Evolutionary conservation across 2,329 filamentous ascomycete genomes (phyloP).

Genomic region (Pyricularia grisea): DNA sequence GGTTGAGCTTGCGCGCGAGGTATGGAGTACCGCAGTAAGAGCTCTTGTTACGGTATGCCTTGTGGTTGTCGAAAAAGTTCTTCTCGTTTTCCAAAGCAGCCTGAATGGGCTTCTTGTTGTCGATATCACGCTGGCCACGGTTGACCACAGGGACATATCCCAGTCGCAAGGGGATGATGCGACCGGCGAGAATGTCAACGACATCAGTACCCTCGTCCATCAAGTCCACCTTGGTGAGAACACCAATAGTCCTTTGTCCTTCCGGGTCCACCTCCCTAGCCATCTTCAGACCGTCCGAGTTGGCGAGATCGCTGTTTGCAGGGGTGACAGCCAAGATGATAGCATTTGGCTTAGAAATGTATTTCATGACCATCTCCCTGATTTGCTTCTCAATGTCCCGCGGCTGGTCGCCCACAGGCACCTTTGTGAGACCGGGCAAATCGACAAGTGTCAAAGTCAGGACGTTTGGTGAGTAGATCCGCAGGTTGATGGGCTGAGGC

Average conservation of each 20-base stretch:
- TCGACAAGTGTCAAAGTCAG: slow-evolving; percentile 94
- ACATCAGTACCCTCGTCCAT: slow-evolving; percentile 99
- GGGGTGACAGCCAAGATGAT: slow-evolving; percentile 95
- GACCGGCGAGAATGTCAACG: slow-evolving; percentile 90
- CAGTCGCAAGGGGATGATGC: slow-evolving; percentile 88
- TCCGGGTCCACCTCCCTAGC: slow-evolving; percentile 94
- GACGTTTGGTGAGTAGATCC: slow-evolving; percentile 95
- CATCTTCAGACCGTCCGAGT: slow-evolving; percentile 94
- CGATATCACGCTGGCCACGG: slow-evolving; percentile 93
- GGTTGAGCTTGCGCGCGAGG: slow-evolving; percentile 88
- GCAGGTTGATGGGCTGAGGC: slow-evolving; percentile 92
- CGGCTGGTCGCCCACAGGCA: slow-evolving; percentile 95
- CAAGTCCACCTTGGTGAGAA: slow-evolving; percentile 91
- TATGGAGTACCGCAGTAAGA: slow-evolving; percentile 98
- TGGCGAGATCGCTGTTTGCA: slow-evolving; percentile 96
- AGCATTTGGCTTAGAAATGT: slow-evolving; percentile 98
- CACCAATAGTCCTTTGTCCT: slow-evolving; percentile 89
- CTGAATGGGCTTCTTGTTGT: slow-evolving; percentile 93
- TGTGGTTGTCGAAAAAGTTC: slow-evolving; percentile 97
- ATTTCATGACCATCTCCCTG: slow-evolving; percentile 90
- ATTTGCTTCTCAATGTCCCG: slow-evolving; percentile 99
- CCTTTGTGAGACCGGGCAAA: slow-evolving; percentile 91
- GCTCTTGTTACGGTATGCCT: slow-evolving; percentile 96
- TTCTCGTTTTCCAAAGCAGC: slow-evolving; percentile 88
- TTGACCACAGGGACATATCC: slow-evolving; percentile 97